phyloP scores from a whole-genome alignment of 202 grass and related monocot species.

The Carex arenaria region DNA sequence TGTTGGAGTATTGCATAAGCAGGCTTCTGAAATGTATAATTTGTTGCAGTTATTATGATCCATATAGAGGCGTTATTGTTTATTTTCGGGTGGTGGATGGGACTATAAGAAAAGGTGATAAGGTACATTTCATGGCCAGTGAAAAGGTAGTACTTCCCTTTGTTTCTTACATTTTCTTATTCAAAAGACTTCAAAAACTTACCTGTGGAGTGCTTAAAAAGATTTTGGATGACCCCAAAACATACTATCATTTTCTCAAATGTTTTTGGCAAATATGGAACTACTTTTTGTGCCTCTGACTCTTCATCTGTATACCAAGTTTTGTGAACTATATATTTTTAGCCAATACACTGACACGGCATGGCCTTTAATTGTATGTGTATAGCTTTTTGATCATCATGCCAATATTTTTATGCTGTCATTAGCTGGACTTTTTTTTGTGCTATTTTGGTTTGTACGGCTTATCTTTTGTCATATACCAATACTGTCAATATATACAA shows the following conservation, averaged over 20 bases:
- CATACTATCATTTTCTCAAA: not conserved
- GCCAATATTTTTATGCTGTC: not conserved
- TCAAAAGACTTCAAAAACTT: not conserved
- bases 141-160: constrained; percentile 54
- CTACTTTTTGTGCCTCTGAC: not conserved
- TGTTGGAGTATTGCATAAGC: constrained; percentile 29
- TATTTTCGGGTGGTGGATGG: constrained; percentile 94
- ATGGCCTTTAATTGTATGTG: not conserved
- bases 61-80: constrained; percentile 95
- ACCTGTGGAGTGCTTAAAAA: not conserved
- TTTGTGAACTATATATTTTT: not conserved
- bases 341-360: not conserved
- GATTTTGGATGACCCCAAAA: not conserved
- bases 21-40: constrained; percentile 24
- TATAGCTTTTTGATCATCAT: not conserved
- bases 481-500: not conserved
- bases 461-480: not conserved
- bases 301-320: not conserved
- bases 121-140: constrained; percentile 87
- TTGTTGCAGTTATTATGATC: constrained; percentile 85
- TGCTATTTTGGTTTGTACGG: not conserved
- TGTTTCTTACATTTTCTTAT: constrained; percentile 12
- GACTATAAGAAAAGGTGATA: constrained; percentile 87
- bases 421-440: not conserved
- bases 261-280: not conserved